Evolutionary conservation across 768 basidiomycete genomes (phyloP).

Genomic region (Boletales sp.): DNA sequence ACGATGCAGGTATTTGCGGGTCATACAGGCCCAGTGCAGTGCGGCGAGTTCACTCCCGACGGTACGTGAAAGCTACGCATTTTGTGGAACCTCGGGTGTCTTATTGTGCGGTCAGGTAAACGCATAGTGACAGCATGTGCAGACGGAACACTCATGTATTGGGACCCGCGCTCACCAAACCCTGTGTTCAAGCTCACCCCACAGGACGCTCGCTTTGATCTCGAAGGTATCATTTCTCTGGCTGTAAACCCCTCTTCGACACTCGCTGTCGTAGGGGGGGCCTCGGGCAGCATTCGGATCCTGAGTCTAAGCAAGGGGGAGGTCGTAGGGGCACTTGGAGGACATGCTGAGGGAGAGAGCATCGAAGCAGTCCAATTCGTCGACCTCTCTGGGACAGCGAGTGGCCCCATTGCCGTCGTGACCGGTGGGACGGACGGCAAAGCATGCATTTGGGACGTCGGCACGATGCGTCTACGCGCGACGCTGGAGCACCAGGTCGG

Average conservation of each 20-base stretch:
- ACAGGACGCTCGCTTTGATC: slow-evolving; percentile 66
- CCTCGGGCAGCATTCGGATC: slow-evolving; percentile 80
- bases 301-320: slow-evolving; percentile 86
- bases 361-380: slow-evolving; percentile 85
- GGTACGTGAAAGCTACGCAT: slow-evolving; percentile 39
- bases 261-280: slow-evolving; percentile 87
- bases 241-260: slow-evolving; percentile 84
- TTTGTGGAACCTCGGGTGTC: background rate
- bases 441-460: slow-evolving; percentile 91
- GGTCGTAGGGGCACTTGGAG: slow-evolving; percentile 70
- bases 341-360: slow-evolving; percentile 84
- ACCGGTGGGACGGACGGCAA: slow-evolving; percentile 94
- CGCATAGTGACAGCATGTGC: slow-evolving; percentile 83
- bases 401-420: slow-evolving; percentile 56
- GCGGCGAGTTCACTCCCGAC: slow-evolving; percentile 90
- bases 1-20: slow-evolving; percentile 96
- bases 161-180: slow-evolving; percentile 81
- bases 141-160: slow-evolving; percentile 78
- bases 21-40: slow-evolving; percentile 79
- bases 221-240: slow-evolving; percentile 84
- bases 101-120: slow-evolving; percentile 53
- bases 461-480: slow-evolving; percentile 77
- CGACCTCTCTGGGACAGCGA: slow-evolving; percentile 60
- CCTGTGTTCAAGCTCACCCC: slow-evolving; percentile 80
- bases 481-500: slow-evolving; percentile 80